Base-by-base conservation (phyloP, 225 moss, liverwort and hornwort genomes). In the Pseudisothecium myosuroides region DNA sequence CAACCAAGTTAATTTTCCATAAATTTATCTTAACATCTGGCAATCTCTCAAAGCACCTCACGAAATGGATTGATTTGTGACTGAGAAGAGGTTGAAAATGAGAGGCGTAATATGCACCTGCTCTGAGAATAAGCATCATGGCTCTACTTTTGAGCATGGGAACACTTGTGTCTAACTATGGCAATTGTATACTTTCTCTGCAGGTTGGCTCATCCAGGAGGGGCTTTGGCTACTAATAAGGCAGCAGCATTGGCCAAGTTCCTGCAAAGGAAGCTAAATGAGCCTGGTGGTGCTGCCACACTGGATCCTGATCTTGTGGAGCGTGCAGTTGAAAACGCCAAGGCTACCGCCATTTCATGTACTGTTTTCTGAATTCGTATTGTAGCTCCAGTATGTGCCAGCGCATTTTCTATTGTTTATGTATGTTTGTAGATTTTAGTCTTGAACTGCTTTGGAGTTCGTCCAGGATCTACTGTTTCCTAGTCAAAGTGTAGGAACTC, bases 201-300 rank as follows among this genome's bases (percentile, higher is more conserved):
- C 86, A 97, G 96, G 92, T 92, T 96, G 92, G 98, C 98, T 66
- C 98, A 98, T 92, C 98, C 98, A 65, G 98, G 98, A 60, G 98
- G 97, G 58, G 93, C 96, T 59, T 93, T 98, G 93, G 95, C 98
- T 79, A 97, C 98, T 52, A 98, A 98, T 82, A 98, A 98, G 92
- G 98, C 96, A 87, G 96, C 95, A 88, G 98, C 98, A 45, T 89
- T 98, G 78, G 98, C 96, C 24, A 97, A 98, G 83, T 98, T 98
- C 82, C 84, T 98, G 75, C 93, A 97, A 89, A 93, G 98, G 90
- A 97, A 97, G 91, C 88, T 97, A 50, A 88, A 91, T 81, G 93
- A 96, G 74, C 96, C 95, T 76, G 97, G 96, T 76, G 98, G 98
- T 89, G 94, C 92, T 61, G 92, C 94, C 34, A 84, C 96, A 58